Conservation (phyloP, 129 eudicot species). For the Pseudognaphalium luteoalbum region DNA sequence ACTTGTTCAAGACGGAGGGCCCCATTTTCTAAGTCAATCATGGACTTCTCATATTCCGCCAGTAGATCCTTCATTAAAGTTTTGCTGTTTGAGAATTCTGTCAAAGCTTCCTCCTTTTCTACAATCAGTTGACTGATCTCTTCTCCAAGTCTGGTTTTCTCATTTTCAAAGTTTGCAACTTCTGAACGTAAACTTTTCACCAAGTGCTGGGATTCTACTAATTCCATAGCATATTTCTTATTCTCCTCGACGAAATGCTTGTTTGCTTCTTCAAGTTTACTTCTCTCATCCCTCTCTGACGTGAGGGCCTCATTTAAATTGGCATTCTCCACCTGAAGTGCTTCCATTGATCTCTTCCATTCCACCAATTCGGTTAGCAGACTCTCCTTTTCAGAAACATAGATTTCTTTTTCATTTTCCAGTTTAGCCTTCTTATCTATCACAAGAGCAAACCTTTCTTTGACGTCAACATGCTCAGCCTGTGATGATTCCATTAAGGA, state of each 20-base stretch:
- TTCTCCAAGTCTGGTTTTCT: constrained; percentile 46
- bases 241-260: constrained; percentile 36
- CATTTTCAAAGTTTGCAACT: constrained; percentile 43
- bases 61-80: constrained; percentile 31
- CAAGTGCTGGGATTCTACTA: constrained; percentile 43
- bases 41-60: constrained; percentile 42
- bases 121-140: constrained; percentile 33
- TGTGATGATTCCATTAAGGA: constrained; percentile 42
- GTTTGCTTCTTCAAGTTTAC: constrained; percentile 49
- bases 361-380: constrained; percentile 47
- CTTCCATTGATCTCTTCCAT: constrained; percentile 39
- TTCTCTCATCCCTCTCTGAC: constrained; percentile 40
- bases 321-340: constrained; percentile 49
- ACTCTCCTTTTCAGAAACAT: constrained; percentile 38
- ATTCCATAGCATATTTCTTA: constrained; percentile 45
- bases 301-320: constrained; percentile 34
- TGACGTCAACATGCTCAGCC: constrained; percentile 40
- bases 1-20: constrained; percentile 45
- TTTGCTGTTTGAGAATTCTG: constrained; percentile 41
- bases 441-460: constrained; percentile 38
- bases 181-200: constrained; percentile 51
- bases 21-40: constrained; percentile 46
- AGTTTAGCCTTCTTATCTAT: constrained; percentile 46
- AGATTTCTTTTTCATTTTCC: constrained; percentile 45
- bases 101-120: constrained; percentile 50